Percentiles rank a stretch among this genome's conserved stretches.
Conservation (phyloP, 371 early-diverging fungal genomes). For the Mucor indicus region DNA sequence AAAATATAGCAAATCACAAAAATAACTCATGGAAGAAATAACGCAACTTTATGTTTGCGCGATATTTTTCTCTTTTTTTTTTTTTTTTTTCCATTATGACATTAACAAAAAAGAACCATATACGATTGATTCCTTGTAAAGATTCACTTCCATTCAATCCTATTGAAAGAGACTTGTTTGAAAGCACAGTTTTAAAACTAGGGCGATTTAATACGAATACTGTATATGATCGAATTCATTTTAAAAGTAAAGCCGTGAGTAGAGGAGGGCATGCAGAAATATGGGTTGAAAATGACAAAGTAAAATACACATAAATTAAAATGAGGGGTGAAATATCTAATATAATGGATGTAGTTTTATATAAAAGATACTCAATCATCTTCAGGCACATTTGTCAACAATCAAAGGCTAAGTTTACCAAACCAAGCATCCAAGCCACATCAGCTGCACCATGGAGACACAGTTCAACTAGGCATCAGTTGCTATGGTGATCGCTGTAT, state of each 20-base stretch:
- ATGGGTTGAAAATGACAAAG: constrained; percentile 56
- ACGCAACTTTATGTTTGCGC: no score
- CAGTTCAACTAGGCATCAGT: constrained; percentile 81
- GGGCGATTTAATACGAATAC: no score
- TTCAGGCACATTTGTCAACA: constrained; percentile 89
- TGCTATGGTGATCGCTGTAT: constrained; percentile 64
- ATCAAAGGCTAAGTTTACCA: constrained; percentile 75
- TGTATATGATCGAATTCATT: no score
- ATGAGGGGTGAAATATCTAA: constrained; percentile 34
- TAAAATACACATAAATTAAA: no score
- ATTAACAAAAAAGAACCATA: no score
- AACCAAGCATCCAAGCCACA: constrained; percentile 73
- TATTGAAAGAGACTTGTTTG: constrained; percentile 76
- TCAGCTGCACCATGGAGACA: constrained; percentile 74
- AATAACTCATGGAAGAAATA: no score
- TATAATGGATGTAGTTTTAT: constrained; percentile 71
- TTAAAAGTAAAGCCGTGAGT: constrained; percentile 80
- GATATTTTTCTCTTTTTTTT: no score
- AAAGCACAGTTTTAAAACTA: no score
- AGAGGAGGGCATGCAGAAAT: constrained; percentile 82
- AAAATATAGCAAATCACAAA: no score
- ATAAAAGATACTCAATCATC: constrained; percentile 83
- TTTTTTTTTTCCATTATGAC: no score
- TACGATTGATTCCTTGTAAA: no score
- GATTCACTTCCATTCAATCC: no score